These are phyloP conservation scores for Coccomyxa sp. DNA, from an alignment of 139 green algal species.

Conservation along the genomic window DNA sequence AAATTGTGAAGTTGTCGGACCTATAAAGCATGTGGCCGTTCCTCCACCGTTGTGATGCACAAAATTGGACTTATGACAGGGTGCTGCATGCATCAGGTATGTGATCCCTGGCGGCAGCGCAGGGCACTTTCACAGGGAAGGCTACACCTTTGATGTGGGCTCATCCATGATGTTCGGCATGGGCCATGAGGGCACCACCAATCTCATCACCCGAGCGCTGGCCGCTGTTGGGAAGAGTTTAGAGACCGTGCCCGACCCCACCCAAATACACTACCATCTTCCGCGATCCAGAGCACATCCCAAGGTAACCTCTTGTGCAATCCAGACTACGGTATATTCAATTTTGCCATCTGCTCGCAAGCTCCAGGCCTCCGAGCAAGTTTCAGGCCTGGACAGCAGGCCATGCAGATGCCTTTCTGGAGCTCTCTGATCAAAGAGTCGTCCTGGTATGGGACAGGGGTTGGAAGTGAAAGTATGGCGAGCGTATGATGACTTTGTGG, in stretches of 20 bases:
- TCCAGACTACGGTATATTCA: background rate
- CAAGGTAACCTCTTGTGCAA: constrained; percentile 23
- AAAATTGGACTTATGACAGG: too few species aligned
- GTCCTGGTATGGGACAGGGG: constrained; percentile 31
- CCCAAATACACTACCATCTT: constrained; percentile 93
- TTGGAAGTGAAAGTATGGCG: constrained; percentile 79
- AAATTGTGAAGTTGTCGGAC: too few species aligned
- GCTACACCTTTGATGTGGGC: constrained; percentile 95
- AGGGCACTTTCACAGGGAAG: constrained; percentile 81
- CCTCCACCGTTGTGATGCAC: too few species aligned
- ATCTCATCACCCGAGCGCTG: constrained; percentile 91
- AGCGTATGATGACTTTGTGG: constrained; percentile 86
- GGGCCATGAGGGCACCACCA: constrained; percentile 84
- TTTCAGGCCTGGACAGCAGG: too few species aligned
- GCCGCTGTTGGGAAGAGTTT: constrained; percentile 75
- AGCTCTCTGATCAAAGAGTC: too few species aligned
- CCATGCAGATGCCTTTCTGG: too few species aligned
- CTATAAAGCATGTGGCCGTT: too few species aligned
- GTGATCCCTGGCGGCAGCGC: constrained; percentile 87
- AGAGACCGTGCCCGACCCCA: constrained; percentile 85
- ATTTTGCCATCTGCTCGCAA: background rate
- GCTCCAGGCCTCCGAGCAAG: too few species aligned
- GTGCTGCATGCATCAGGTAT: constrained; percentile 56
- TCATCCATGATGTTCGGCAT: constrained; percentile 98
- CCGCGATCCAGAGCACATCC: constrained; percentile 57